phyloP scores from a whole-genome alignment of 2,329 filamentous ascomycete genomes.

The Sporothrix phasma region DNA sequence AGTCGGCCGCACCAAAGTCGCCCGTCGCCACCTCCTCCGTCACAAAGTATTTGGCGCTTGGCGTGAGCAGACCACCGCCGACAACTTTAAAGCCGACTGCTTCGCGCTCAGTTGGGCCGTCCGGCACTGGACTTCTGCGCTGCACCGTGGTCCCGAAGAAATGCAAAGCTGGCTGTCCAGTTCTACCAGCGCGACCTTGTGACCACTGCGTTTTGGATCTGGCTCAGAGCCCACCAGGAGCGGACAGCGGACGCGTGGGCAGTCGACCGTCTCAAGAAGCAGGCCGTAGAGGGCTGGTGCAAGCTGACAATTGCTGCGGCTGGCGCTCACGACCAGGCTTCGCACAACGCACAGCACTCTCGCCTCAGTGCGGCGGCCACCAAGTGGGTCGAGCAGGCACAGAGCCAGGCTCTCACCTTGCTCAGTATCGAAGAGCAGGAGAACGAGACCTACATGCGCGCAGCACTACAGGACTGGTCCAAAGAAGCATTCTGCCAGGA shows the following conservation, averaged over 20 bases:
- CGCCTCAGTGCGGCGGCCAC: conserved; percentile 16
- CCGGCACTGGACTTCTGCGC: conserved; percentile 23
- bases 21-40: conserved; percentile 60
- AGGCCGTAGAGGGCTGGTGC: conserved; percentile 20
- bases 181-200: conserved; percentile 24
- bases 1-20: conserved; percentile 54
- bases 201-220: conserved; percentile 24
- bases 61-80: conserved; percentile 53
- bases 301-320: conserved; percentile 8
- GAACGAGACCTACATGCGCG: neutral
- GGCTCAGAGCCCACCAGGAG: conserved; percentile 25
- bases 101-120: conserved; percentile 24
- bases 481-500: conserved; percentile 1
- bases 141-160: conserved; percentile 20
- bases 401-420: neutral
- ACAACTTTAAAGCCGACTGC: conserved; percentile 41
- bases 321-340: conserved; percentile 15
- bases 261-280: neutral
- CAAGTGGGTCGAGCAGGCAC: conserved; percentile 14
- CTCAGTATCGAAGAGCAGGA: conserved; percentile 15
- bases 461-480: conserved; percentile 17
- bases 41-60: conserved; percentile 60
- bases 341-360: conserved; percentile 15
- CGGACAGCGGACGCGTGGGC: conserved; percentile 21
- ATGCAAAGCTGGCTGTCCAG: conserved; percentile 22